Conservation (phyloP, 2,329 filamentous ascomycete genomes). For the Diaporthe sp. region DNA sequence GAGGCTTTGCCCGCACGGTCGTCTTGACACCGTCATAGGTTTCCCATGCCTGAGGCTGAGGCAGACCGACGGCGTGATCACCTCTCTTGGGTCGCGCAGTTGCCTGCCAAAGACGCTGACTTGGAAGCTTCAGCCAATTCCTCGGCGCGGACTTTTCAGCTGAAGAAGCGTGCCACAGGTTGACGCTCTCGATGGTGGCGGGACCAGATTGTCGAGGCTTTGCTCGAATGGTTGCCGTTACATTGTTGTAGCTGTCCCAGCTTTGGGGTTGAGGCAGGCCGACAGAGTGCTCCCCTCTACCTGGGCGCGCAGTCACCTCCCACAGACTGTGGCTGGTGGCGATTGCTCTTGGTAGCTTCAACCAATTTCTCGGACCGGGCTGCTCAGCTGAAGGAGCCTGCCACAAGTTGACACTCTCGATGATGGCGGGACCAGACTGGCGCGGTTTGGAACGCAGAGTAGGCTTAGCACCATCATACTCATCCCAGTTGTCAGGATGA, state of each 20-base stretch:
- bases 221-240: conserved; percentile 45
- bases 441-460: conserved; percentile 48
- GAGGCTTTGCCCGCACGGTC: conserved; percentile 37
- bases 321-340: conserved; percentile 26
- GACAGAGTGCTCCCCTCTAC: conserved; percentile 33
- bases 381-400: background rate
- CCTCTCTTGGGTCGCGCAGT: conserved; percentile 6
- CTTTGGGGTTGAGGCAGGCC: conserved; percentile 55
- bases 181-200: conserved; percentile 50
- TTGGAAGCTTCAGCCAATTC: conserved; percentile 15
- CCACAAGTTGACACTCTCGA: conserved; percentile 56
- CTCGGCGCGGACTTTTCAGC: background rate
- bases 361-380: conserved; percentile 15
- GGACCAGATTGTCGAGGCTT: conserved; percentile 47
- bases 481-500: conserved; percentile 56
- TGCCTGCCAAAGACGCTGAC: conserved; percentile 33
- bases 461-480: conserved; percentile 47
- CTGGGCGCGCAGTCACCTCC: background rate
- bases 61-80: conserved; percentile 37
- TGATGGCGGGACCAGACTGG: conserved; percentile 44
- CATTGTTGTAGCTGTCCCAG: conserved; percentile 52
- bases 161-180: conserved; percentile 49
- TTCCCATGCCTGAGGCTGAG: conserved; percentile 40
- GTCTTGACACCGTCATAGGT: conserved; percentile 32
- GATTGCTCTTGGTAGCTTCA: conserved; percentile 6